Evolutionary conservation across 306 rosid genomes (phyloP), one percentile per base, ranked within the genome.

Genomic region (Cicer pinnatifidum): DNA sequence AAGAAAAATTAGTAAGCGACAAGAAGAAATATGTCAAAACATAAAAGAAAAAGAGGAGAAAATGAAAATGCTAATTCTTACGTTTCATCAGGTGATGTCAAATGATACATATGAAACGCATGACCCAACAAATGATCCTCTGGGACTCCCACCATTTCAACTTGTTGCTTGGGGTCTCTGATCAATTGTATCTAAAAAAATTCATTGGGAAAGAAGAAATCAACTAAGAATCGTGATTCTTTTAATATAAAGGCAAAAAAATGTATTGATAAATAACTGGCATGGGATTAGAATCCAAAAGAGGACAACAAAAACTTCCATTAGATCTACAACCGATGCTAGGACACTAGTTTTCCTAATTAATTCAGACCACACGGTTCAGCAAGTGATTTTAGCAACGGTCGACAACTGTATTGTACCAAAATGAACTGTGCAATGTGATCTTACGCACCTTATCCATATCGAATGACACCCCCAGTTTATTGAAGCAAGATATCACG

Each of bases 121-220:
- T 91, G 98, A 46, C 97, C 97, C 9, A 83, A 56, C 71, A 91
- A 70, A 78, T 91, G 88, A 88, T 93, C 97, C 86, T 88, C 97
- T 20, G 98, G 94, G 69, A 91, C 96, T 67, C 96, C 98, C 71
- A 91, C 97, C 91, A 93, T 75, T 75, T 91, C 92, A 79, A 85
- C 28, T 53, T 93, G 96, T 65, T 82, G 87, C 83, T 60, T 76
- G 78, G 96, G 92, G 85, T 93, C 97, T 66, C 98, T 86, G 73
- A 91, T 83, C 86, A 91, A 46, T 85, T 88, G 86, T 82, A 91
- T 87, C 97, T 93, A 52, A 80, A 13, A 38, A 71, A 79, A 53
- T 43, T 72, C 71, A 39, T 65, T 10, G 52, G 71, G 52, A 53
- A 68, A 53, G 63, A 56, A 47, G 5, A 65, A 43, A 16, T 38